phyloP scores from a whole-genome alignment of 164 flowering plant genomes.

The Cinnamomum micranthum region DNA sequence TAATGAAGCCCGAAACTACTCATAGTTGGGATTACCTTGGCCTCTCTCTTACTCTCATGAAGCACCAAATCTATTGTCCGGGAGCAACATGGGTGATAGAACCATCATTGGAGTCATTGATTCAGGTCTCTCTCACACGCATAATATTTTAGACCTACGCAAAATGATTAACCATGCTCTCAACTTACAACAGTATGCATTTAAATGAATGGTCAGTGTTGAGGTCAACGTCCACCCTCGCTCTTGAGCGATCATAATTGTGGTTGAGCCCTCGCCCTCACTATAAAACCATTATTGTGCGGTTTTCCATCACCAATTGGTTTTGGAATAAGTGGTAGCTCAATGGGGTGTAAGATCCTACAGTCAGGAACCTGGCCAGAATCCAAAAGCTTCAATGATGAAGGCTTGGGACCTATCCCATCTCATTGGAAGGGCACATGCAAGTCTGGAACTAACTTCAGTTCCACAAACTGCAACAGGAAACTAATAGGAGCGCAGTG shows the following conservation, averaged over 20 bases:
- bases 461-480: conserved; percentile 22
- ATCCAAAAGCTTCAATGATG: conserved; percentile 34
- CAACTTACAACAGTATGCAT: background rate
- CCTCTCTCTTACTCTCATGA: conserved; percentile 35
- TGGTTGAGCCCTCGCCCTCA: too few relatives aligned
- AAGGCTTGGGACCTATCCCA: conserved; percentile 44
- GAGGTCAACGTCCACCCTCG: too few relatives aligned
- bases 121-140: conserved; percentile 43
- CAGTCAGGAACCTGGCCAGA: conserved; percentile 58
- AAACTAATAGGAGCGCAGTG: conserved; percentile 31
- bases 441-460: conserved; percentile 33
- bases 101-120: conserved; percentile 57
- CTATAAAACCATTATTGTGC: too few relatives aligned
- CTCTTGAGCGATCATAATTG: too few relatives aligned
- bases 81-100: conserved; percentile 37
- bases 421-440: conserved; percentile 47
- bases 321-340: too few relatives aligned
- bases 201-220: conserved; percentile 19
- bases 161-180: background rate
- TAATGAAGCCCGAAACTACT: conserved; percentile 66
- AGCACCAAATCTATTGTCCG: conserved; percentile 34
- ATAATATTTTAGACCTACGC: background rate
- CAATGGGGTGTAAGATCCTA: too few relatives aligned
- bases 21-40: conserved; percentile 84
- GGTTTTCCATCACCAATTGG: too few relatives aligned